These are phyloP conservation scores for Pugionium dolabratum DNA, from an alignment of 345 rosid species.

Conservation along the genomic window DNA sequence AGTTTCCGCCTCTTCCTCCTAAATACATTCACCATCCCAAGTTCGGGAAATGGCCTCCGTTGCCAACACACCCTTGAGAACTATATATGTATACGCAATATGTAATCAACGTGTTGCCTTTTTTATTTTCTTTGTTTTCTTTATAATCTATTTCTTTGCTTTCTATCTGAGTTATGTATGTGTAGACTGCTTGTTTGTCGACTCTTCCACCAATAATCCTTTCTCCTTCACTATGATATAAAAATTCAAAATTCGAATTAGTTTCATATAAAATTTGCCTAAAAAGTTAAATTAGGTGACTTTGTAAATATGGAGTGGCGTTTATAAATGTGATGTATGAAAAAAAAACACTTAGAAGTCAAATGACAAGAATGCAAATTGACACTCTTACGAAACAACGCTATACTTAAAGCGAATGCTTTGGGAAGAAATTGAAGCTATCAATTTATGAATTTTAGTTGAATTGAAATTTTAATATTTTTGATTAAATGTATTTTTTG, in stretches of 20 bases:
- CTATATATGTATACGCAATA: constrained; percentile 10
- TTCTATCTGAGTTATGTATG: constrained; percentile 17
- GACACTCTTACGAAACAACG: no score
- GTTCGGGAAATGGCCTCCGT: constrained; percentile 57
- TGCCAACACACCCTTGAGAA: constrained; percentile 41
- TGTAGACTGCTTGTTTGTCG: constrained; percentile 26
- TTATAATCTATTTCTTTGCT: background rate
- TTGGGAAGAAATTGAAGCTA: no score
- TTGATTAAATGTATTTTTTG: no score
- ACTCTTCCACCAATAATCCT: constrained; percentile 13
- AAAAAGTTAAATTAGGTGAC: no score
- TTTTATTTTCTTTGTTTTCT: constrained; percentile 1
- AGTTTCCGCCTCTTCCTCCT: constrained; percentile 60
- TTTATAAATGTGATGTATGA: no score
- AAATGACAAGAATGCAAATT: no score
- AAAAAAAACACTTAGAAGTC: no score
- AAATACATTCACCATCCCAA: constrained; percentile 48
- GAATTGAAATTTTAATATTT: no score
- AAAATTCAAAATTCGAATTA: background rate
- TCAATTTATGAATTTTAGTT: no score
- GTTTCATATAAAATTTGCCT: no score
- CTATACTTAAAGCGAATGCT: no score
- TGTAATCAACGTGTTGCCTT: constrained; percentile 12
- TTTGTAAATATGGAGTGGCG: no score
- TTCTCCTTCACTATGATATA: background rate